Percentiles rank a stretch among this genome's conserved stretches.
These are phyloP conservation scores for Sporothrix brunneoviolacea DNA, from an alignment of 2,329 filamentous ascomycete genomes.

Conservation along the genomic window DNA sequence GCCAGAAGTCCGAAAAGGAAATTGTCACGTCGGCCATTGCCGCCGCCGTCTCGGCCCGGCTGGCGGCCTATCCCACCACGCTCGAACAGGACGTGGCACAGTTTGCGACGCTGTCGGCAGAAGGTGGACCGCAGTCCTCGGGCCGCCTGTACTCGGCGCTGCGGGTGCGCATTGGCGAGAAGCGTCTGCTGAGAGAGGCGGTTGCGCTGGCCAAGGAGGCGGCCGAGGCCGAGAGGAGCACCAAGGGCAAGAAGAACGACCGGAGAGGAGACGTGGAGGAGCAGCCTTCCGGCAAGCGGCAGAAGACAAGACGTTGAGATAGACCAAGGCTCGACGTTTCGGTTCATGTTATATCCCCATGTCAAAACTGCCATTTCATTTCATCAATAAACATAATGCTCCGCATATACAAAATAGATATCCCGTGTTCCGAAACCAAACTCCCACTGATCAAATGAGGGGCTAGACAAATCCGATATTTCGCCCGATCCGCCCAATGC, in stretches of 20 bases:
- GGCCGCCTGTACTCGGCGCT: slow-evolving; percentile 24
- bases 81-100: slow-evolving; percentile 24
- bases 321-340: neutral
- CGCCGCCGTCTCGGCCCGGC: slow-evolving; percentile 23
- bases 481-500: slow-evolving; percentile 65
- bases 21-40: slow-evolving; percentile 35
- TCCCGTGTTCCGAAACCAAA: no score
- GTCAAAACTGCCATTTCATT: no score
- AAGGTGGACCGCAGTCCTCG: no score
- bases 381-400: no score
- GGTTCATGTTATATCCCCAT: no score
- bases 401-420: no score
- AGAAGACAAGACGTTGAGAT: slow-evolving; percentile 10
- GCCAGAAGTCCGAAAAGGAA: slow-evolving; percentile 20
- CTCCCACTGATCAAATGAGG: no score
- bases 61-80: slow-evolving; percentile 24
- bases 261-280: neutral
- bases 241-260: neutral
- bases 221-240: slow-evolving; percentile 16
- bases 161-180: slow-evolving; percentile 31
- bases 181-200: slow-evolving; percentile 25
- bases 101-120: neutral
- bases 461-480: neutral
- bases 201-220: slow-evolving; percentile 19
- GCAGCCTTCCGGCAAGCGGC: slow-evolving; percentile 11